Evolutionary conservation across 768 basidiomycete species (phyloP).

Genomic region (Leccinum broughii): DNA sequence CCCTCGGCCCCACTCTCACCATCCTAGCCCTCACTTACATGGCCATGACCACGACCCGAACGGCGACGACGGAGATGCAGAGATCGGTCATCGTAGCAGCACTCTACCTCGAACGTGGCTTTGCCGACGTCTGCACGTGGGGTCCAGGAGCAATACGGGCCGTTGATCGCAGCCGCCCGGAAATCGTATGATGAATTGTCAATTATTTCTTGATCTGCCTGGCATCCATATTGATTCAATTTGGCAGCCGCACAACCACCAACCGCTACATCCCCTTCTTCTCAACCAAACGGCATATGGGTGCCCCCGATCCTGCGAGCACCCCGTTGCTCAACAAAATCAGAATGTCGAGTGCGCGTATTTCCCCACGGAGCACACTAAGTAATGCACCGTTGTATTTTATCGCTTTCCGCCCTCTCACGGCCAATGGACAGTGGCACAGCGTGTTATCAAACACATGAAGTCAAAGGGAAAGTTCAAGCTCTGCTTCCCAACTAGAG

Average conservation of each 20-base stretch:
- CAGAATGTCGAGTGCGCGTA: conserved; percentile 16
- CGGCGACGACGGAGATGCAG: conserved; percentile 11
- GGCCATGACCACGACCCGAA: conserved; percentile 1
- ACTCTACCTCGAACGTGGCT: conserved; percentile 42
- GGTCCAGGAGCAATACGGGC: conserved; percentile 40
- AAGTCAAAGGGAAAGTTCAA: conserved; percentile 30
- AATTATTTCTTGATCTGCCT: neutral
- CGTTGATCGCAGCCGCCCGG: conserved; percentile 36
- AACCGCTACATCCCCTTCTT: neutral
- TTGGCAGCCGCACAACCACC: conserved; percentile 14
- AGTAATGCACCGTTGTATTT: conserved; percentile 17
- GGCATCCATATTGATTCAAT: conserved; percentile 7
- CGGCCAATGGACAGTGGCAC: conserved; percentile 23
- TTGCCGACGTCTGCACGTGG: conserved; percentile 38
- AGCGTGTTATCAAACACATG: conserved; percentile 27
- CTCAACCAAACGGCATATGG: conserved; percentile 19
- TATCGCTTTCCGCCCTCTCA: conserved; percentile 4
- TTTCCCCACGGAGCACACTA: conserved; percentile 16
- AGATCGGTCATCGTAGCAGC: conserved; percentile 41
- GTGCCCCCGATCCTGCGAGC: conserved; percentile 3
- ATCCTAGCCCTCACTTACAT: neutral
- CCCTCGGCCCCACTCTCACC: neutral
- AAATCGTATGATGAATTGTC: conserved; percentile 30
- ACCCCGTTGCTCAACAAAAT: conserved; percentile 23
- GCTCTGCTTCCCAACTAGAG: conserved; percentile 18